Base-by-base conservation (phyloP, 2,329 filamentous ascomycete genomes). In the Periconia macrospinosa region DNA sequence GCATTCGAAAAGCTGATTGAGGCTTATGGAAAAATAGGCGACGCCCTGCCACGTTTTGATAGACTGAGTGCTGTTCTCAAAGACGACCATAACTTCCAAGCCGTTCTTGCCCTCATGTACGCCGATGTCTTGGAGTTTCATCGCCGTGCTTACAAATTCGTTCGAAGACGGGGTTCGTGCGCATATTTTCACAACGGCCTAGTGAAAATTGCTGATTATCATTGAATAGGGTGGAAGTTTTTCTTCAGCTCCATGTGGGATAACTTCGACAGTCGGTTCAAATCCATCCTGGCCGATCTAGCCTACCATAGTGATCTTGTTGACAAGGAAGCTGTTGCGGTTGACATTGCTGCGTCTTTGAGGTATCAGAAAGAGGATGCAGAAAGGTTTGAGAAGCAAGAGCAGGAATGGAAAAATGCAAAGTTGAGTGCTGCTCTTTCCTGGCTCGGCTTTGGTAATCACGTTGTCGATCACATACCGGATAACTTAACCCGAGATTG, bases 71-170 rank as follows among this genome's bases (percentile, higher is more conserved):
- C 60, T 1, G 54, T 69, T 0, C 78, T 77, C 17, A 45, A 35
- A 1, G 47, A 48, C 0, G 58, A 76, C 2, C 35, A 54, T 0
- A 60, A 74, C 0, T 75, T 82, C 30, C 75, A 80, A 30, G 56
- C 73, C 9, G 69, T 75, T 0, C 53, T 81, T 0, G 77, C 75
- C 0, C 52, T 77, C 0, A 76, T 80, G 20, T 82, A 82, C 41
- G 59, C 70, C 1, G 78, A 82, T 14, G 80, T 82, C 19, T 61
- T 82, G 0, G 55, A 75, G 14, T 82, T 82, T 35, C 79, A 82
- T 47, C 71, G 72, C 18, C 42, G 73, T 1, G 76, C 78, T 0
- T 81, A 82, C 53, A 73, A 73, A 15, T 80, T 79, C 41, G 69
- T 82, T 18, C 62, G 69, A 19, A 47, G 51, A 37, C 47, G 19